Evolutionary conservation across 169 alveolate genomes (phyloP).

Genomic region (Plasmodium blacklocki): DNA sequence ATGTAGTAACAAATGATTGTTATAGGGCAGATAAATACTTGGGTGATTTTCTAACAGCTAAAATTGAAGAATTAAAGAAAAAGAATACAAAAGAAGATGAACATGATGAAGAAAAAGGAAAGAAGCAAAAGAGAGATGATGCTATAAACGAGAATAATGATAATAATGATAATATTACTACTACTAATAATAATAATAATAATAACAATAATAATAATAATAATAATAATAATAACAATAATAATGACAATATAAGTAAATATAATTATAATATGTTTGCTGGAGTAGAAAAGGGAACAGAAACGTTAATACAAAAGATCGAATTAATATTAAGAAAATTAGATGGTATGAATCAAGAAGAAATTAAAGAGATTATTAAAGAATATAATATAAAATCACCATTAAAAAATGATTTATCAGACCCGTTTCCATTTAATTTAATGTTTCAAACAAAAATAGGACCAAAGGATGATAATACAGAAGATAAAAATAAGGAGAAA

Average conservation of each 20-base stretch:
- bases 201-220: too few species aligned
- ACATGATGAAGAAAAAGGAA: neutral
- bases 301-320: constrained; percentile 79
- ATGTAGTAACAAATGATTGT: constrained; percentile 88
- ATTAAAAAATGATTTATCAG: constrained; percentile 92
- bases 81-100: neutral
- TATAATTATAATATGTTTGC: too few species aligned
- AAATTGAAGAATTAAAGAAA: constrained; percentile 9
- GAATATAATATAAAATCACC: constrained; percentile 92
- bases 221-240: constrained; percentile 24
- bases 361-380: constrained; percentile 88
- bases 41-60: constrained; percentile 71
- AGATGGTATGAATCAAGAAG: constrained; percentile 89
- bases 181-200: neutral
- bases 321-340: constrained; percentile 83
- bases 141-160: constrained; percentile 38
- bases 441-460: constrained; percentile 97
- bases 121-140: neutral
- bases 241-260: constrained; percentile 73
- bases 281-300: too few species aligned
- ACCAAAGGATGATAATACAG: constrained; percentile 84
- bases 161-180: constrained; percentile 14
- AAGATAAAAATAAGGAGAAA: neutral
- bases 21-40: constrained; percentile 92
- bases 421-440: constrained; percentile 95